Conservation (phyloP, 495 filamentous ascomycete genomes). For the Beverwykella pulmonaria region DNA sequence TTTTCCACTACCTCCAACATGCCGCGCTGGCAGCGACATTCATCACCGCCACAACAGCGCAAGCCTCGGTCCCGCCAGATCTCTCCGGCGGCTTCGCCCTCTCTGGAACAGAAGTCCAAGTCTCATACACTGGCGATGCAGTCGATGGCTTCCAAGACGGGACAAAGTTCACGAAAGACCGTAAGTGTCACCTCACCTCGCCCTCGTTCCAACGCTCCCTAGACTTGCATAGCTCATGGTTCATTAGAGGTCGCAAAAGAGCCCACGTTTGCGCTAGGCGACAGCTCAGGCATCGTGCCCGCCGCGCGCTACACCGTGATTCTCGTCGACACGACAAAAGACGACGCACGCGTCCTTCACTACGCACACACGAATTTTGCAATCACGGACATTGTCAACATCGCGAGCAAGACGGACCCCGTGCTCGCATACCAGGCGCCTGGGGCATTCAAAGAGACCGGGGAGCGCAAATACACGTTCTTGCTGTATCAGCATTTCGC, state of each 20-base stretch:
- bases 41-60: neutral
- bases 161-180: conserved; percentile 18
- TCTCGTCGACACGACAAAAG: conserved; percentile 33
- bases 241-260: conserved; percentile 16
- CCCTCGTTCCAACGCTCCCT: neutral
- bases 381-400: conserved; percentile 8
- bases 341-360: conserved; percentile 25
- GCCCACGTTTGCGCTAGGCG: conserved; percentile 33
- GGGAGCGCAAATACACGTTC: conserved; percentile 38
- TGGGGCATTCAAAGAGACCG: conserved; percentile 34
- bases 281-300: conserved; percentile 28
- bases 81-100: conserved; percentile 10
- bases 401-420: conserved; percentile 10
- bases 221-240: conserved; percentile 1
- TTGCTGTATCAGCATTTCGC: conserved; percentile 31
- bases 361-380: conserved; percentile 31
- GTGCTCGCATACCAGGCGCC: conserved; percentile 32
- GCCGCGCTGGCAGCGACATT: conserved; percentile 1
- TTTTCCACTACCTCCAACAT: conserved; percentile 2
- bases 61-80: conserved; percentile 10
- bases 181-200: conserved; percentile 6
- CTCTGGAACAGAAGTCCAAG: conserved; percentile 17
- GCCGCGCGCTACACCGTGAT: conserved; percentile 26
- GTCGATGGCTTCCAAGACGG: conserved; percentile 25
- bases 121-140: conserved; percentile 16